phyloP scores from a whole-genome alignment of 371 early-diverging fungal genomes.

The Mucor ambiguus region DNA sequence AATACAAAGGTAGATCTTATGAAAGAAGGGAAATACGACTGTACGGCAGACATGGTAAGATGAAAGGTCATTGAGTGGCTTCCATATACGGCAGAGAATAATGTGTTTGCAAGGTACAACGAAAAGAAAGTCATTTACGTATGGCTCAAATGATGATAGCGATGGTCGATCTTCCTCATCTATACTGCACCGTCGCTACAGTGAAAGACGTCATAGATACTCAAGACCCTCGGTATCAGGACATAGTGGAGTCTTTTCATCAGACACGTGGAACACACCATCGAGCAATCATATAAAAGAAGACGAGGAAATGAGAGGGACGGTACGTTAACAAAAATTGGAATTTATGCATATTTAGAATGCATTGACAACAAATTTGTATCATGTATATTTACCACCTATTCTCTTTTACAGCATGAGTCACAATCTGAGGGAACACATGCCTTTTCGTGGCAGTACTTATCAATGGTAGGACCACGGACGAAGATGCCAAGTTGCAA shows the following conservation, averaged over 20 bases:
- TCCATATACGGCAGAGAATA: neutral
- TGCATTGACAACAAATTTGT: conserved; percentile 9
- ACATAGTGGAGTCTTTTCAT: neutral
- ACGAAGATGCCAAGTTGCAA: neutral
- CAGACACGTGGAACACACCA: conserved; percentile 17
- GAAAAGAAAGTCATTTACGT: conserved; percentile 23
- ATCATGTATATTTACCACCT: neutral
- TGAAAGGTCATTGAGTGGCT: neutral
- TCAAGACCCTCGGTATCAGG: conserved; percentile 16
- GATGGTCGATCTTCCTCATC: conserved; percentile 2
- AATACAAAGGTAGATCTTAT: conserved; percentile 24
- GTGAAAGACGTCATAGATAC: conserved; percentile 23
- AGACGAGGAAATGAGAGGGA: conserved; percentile 10
- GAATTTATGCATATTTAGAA: conserved; percentile 14
- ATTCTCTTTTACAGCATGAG: conserved; percentile 13
- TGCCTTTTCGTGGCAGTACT: conserved; percentile 34
- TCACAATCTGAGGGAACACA: conserved; percentile 24
- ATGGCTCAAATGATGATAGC: conserved; percentile 9
- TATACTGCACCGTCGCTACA: conserved; percentile 14
- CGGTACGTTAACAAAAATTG: conserved; percentile 12
- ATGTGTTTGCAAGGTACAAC: conserved; percentile 2
- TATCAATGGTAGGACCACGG: conserved; percentile 27
- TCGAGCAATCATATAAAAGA: neutral
- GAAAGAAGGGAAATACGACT: conserved; percentile 30
- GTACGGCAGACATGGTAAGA: conserved; percentile 24